These are phyloP conservation scores for Neofusicoccum ribis DNA, from an alignment of 2,329 filamentous ascomycete genomes.

Conservation along the genomic window DNA sequence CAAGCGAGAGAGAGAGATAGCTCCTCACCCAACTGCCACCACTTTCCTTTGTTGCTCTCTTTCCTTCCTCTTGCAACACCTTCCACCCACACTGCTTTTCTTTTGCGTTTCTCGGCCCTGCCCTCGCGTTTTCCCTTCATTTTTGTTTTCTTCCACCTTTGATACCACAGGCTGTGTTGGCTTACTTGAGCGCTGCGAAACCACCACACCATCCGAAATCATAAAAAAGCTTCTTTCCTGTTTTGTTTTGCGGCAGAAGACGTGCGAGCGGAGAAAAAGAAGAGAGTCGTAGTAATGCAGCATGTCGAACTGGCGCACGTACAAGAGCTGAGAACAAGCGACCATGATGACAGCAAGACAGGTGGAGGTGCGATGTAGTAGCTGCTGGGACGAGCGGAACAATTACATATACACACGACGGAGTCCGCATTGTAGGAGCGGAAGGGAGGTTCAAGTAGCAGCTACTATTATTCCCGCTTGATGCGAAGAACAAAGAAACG, in stretches of 20 bases:
- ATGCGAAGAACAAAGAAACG: slow-evolving; percentile 2
- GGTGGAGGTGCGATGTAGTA: not conserved
- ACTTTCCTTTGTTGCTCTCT: slow-evolving; percentile 21
- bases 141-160: slow-evolving; percentile 14
- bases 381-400: not conserved
- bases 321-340: slow-evolving; percentile 4
- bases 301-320: not conserved
- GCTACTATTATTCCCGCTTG: not conserved
- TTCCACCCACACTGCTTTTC: slow-evolving; percentile 5
- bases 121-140: not conserved
- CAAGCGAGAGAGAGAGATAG: slow-evolving; percentile 15
- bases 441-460: not conserved
- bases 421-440: not conserved
- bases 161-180: slow-evolving; percentile 22
- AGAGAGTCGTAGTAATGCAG: slow-evolving; percentile 15
- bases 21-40: slow-evolving; percentile 3
- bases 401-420: not conserved
- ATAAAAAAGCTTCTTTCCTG: slow-evolving; percentile 17
- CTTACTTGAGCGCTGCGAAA: slow-evolving; percentile 20
- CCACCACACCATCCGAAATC: slow-evolving; percentile 17
- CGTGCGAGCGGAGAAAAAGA: slow-evolving; percentile 1
- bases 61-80: slow-evolving; percentile 11
- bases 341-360: not conserved
- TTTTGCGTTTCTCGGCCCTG: slow-evolving; percentile 9
- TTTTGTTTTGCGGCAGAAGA: slow-evolving; percentile 1